Percentiles rank a stretch among this genome's conserved stretches.
Evolutionary conservation across 2,329 filamentous ascomycete genomes (phyloP).

Genomic region (Stagonosporopsis vannaccii): DNA sequence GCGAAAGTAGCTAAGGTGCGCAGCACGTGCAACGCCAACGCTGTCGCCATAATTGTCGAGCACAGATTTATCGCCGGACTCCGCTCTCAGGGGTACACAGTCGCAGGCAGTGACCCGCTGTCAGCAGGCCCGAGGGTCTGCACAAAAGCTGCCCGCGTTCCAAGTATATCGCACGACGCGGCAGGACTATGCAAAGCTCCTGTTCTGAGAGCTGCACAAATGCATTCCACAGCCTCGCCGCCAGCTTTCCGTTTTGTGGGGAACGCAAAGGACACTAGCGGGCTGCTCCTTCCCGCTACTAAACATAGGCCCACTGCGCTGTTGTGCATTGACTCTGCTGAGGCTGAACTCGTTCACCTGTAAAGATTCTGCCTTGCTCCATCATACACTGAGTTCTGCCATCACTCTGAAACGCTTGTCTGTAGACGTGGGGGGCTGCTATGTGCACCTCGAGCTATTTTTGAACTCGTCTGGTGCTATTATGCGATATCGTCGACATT

Average conservation of each 20-base stretch:
- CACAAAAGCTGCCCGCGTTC: background rate
- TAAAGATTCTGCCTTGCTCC: constrained; percentile 16
- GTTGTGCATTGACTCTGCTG: background rate
- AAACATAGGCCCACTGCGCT: constrained; percentile 16
- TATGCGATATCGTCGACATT: background rate
- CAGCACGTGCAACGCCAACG: constrained; percentile 15
- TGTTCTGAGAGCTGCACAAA: background rate
- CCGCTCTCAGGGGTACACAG: background rate
- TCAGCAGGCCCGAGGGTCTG: background rate
- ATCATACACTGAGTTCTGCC: background rate
- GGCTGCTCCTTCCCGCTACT: constrained; percentile 18
- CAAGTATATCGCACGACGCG: background rate
- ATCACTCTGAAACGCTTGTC: background rate
- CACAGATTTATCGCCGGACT: constrained; percentile 2
- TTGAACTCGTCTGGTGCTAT: background rate
- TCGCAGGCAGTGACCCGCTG: background rate
- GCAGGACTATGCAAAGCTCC: constrained; percentile 5
- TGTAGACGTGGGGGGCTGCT: background rate
- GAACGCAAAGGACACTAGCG: constrained; percentile 14
- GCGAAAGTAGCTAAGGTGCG: background rate
- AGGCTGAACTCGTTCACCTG: constrained; percentile 6
- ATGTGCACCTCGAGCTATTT: background rate
- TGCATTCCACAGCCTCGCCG: constrained; percentile 6
- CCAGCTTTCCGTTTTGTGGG: constrained; percentile 4
- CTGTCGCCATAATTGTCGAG: constrained; percentile 13